Evolutionary conservation across 2,329 filamentous ascomycete genomes (phyloP), one percentile per base, ranked within the genome.

Genomic region (Colletotrichum siamense): DNA sequence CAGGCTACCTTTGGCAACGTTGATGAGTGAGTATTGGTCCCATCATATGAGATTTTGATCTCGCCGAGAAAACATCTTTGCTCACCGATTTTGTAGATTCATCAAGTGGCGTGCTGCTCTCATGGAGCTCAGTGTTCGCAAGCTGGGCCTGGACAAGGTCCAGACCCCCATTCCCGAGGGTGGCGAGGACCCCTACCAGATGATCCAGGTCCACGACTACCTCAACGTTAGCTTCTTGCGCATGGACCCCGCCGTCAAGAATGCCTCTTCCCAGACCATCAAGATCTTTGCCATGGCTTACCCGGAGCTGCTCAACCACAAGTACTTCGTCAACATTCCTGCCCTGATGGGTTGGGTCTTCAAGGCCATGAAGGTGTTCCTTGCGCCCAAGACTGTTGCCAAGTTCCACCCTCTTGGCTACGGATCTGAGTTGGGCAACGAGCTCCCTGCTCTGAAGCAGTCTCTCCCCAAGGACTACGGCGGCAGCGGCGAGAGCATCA

Each of bases 251-350:
- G 88, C 90, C 73, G 93, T 97, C 85, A 96, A 95, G 84, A 66
- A 65, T 9, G 72, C 76, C 24, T 77, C 75, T 78, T 93, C 92
- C 81, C 92, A 96, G 86, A 96, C 95, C 62, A 98, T 98, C 83
- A 90, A 94, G 77, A 89, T 94, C 68, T 95, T 98, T 83, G 91
- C 93, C 68, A 92, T 91, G 79, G 94, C 95, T 79, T 98, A 98
- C 86, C 96, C 96, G 0, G 96, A 98, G 87, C 92, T 98, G 12
- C 90, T 98, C 28, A 77, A 82, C 9, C 88, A 96, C 87, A 98
- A 98, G 89, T 98, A 96, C 90, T 98, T 98, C 83, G 94, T 98
- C 86, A 98, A 98, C 81, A 95, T 98, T 8, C 96, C 96, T 0
- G 86, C 93, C 72, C 89, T 98, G 81, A 98, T 98, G 96, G 95